Evolutionary conservation across 495 filamentous ascomycete genomes (phyloP), one percentile per base, ranked within the genome.

Genomic region (Aeminium ludgeri): DNA sequence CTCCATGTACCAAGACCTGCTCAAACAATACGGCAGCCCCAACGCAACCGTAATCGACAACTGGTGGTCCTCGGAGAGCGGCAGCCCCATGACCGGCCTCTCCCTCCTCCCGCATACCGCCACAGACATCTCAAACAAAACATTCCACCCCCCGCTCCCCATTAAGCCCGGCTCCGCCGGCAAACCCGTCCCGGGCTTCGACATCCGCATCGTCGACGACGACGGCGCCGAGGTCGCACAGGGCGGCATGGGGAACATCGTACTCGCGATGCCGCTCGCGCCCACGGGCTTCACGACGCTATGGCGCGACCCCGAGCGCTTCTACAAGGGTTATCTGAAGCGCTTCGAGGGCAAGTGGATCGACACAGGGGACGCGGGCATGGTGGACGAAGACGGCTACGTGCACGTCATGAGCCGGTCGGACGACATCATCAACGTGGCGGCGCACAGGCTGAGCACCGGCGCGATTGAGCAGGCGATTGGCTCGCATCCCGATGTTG

Each of bases 61-160:
- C 54, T 95, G 86, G 86, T 95, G 86, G 86, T 87, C 82, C 2
- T 87, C 82, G 1, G 86, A 94, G 58, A 83, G 80, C 1, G 86
- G 86, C 6, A 83, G 79, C 3, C 86, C 86, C 5, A 94, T 95
- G 45, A 77, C 86, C 0, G 86, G 82, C 1, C 63, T 92, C 19
- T 75, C 82, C 6, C 62, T 92, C 27, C 62, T 69, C 3, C 70
- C 75, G 3, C 60, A 64, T 33, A 60, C 64, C 2, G 73, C 63
- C 0, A 59, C 56, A 36, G 52, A 65, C 25, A 57, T 64, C 38
- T 53, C 52, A 8, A 58, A 54, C 4, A 45, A 44, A 20, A 11
- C 40, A 10, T 53, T 46, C 34, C 33, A 43, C 37, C 30, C 53
- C 13, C 64, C 70, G 0, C 53, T 77, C 10, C 46, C 61, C 0